Evolutionary conservation across 2,329 filamentous ascomycete genomes (phyloP).

Genomic region (Ilyonectria destructans): DNA sequence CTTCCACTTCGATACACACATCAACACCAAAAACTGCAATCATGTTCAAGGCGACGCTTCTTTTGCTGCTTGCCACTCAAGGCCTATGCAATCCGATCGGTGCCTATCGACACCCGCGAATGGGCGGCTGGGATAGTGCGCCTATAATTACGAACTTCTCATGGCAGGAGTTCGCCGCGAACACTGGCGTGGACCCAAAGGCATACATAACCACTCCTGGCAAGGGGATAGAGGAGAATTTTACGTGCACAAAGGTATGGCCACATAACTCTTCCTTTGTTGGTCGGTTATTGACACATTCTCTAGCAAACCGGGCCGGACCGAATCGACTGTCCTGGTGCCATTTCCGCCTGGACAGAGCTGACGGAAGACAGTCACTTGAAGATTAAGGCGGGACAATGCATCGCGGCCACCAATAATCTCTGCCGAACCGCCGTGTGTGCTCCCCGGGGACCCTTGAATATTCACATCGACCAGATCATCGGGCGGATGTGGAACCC

Average conservation of each 20-base stretch:
- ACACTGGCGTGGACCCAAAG: slow-evolving; percentile 38
- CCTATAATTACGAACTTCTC: slow-evolving; percentile 28
- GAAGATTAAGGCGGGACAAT: slow-evolving; percentile 29
- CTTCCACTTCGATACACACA: background rate
- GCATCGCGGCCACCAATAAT: slow-evolving; percentile 24
- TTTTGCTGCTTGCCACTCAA: slow-evolving; percentile 21
- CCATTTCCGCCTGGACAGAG: slow-evolving; percentile 37
- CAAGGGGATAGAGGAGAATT: slow-evolving; percentile 29
- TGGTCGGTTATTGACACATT: background rate
- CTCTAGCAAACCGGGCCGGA: slow-evolving; percentile 38
- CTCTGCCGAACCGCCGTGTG: slow-evolving; percentile 40
- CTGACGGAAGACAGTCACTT: slow-evolving; percentile 16
- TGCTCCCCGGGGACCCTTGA: slow-evolving; percentile 28
- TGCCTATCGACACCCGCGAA: background rate
- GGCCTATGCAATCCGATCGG: slow-evolving; percentile 5
- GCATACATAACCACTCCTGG: slow-evolving; percentile 22
- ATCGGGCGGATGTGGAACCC: slow-evolving; percentile 47
- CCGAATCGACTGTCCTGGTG: slow-evolving; percentile 38
- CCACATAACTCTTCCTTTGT: background rate
- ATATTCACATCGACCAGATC: slow-evolving; percentile 24
- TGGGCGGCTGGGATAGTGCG: background rate
- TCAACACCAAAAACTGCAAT: background rate
- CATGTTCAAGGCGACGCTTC: slow-evolving; percentile 25
- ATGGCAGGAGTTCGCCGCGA: slow-evolving; percentile 30
- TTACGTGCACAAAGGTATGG: slow-evolving; percentile 38